Percentiles rank a stretch among this genome's conserved stretches.
phyloP scores from a whole-genome alignment of 306 rosid species.

The Lablab purpureus region DNA sequence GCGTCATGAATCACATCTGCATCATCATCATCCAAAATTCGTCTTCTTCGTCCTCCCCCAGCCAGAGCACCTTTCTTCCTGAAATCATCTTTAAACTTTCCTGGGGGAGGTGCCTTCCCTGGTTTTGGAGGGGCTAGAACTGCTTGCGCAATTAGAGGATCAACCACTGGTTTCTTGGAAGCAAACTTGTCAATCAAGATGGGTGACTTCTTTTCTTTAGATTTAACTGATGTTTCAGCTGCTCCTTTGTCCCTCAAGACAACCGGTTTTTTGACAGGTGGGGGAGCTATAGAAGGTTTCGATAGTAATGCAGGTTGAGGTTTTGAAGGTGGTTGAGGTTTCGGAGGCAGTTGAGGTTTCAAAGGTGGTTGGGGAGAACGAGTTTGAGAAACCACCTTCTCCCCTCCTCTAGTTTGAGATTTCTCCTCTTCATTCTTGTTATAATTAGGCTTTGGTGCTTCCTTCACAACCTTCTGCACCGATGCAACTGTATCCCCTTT shows the following conservation, averaged over 20 bases:
- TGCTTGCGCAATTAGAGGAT: slow-evolving; percentile 71
- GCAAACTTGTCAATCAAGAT: slow-evolving; percentile 95
- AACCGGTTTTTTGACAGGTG: slow-evolving; percentile 70
- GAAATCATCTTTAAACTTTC: slow-evolving; percentile 75
- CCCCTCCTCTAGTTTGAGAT: slow-evolving; percentile 50
- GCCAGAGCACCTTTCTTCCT: slow-evolving; percentile 70
- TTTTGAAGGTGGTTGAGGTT: slow-evolving; percentile 68
- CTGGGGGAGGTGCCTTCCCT: slow-evolving; percentile 74
- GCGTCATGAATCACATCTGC: slow-evolving; percentile 64
- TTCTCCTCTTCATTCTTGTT: slow-evolving; percentile 49
- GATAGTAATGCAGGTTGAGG: slow-evolving; percentile 76
- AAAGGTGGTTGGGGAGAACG: slow-evolving; percentile 58
- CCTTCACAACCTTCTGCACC: slow-evolving; percentile 73
- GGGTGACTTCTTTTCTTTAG: slow-evolving; percentile 72
- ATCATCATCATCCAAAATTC: slow-evolving; percentile 48
- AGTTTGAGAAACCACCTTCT: slow-evolving; percentile 51
- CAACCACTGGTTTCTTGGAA: slow-evolving; percentile 73
- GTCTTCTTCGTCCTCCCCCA: slow-evolving; percentile 75
- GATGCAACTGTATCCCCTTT: slow-evolving; percentile 84
- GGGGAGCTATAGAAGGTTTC: slow-evolving; percentile 73
- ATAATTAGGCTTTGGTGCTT: slow-evolving; percentile 58
- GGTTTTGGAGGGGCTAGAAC: slow-evolving; percentile 83
- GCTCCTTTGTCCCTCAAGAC: slow-evolving; percentile 85
- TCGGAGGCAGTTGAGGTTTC: slow-evolving; percentile 64
- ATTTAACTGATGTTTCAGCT: slow-evolving; percentile 49